A percentile compares a stretch with the other conserved stretches of the same genome.
Conservation (phyloP, 164 flowering plant species). For the Vitis riparia region DNA sequence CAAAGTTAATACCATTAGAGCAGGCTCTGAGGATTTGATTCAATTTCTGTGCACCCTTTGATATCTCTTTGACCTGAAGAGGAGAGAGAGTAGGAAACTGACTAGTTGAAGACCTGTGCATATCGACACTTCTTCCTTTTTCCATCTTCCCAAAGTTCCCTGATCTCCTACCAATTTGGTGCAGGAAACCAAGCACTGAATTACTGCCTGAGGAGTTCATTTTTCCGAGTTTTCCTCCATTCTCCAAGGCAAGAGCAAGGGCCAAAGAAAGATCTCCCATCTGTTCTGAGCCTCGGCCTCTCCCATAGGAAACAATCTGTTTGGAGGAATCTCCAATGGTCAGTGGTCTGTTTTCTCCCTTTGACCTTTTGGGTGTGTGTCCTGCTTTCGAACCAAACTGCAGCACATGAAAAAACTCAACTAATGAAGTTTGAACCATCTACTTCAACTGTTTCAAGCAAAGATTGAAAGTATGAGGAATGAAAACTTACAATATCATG, state of each 20-base stretch:
- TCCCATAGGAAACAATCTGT: slow-evolving; percentile 51
- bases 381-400: slow-evolving; percentile 35
- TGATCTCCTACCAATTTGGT: slow-evolving; percentile 41
- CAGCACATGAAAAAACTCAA: slow-evolving; percentile 3
- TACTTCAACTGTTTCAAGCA: neutral
- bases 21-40: slow-evolving; percentile 71
- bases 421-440: slow-evolving; percentile 6
- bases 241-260: slow-evolving; percentile 59
- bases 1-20: slow-evolving; percentile 48
- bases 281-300: slow-evolving; percentile 37
- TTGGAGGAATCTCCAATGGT: slow-evolving; percentile 31
- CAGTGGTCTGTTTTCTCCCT: slow-evolving; percentile 24
- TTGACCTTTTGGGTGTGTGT: slow-evolving; percentile 16
- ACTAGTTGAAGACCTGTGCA: slow-evolving; percentile 20
- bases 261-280: slow-evolving; percentile 63
- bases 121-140: slow-evolving; percentile 19
- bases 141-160: slow-evolving; percentile 28
- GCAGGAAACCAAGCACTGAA: slow-evolving; percentile 40
- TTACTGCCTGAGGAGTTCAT: slow-evolving; percentile 34
- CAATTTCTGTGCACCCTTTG: slow-evolving; percentile 74
- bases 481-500: slow-evolving; percentile 38
- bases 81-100: slow-evolving; percentile 43
- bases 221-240: slow-evolving; percentile 45
- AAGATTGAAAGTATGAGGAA: neutral
- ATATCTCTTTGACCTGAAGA: slow-evolving; percentile 62